Conservation (phyloP, 352 stramenopile species). For the Thalassiosira pacifica region DNA sequence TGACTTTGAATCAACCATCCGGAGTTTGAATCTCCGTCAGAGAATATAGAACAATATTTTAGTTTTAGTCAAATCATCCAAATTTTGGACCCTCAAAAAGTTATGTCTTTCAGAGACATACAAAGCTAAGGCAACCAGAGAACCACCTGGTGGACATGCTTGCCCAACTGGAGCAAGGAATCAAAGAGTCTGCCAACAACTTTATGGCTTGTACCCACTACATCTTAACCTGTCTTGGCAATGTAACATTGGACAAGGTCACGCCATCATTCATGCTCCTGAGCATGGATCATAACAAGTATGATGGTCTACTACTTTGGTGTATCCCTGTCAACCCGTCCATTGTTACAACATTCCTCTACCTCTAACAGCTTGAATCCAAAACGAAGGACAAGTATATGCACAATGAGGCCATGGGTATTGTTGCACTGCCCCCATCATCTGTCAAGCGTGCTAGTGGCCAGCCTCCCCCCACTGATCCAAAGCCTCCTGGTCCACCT, state of each 20-base stretch:
- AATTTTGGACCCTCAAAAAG: too few species aligned
- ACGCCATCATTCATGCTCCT: background rate
- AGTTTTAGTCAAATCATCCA: too few species aligned
- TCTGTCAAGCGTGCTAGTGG: background rate
- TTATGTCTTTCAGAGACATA: too few species aligned
- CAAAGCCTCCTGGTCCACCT: too few species aligned
- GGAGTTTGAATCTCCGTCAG: slow-evolving; percentile 87
- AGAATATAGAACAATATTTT: too few species aligned
- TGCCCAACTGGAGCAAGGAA: background rate
- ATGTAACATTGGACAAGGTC: background rate
- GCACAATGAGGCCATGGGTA: background rate
- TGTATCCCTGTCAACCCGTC: background rate
- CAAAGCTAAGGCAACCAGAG: too few species aligned
- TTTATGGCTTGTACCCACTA: background rate
- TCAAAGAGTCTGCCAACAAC: background rate
- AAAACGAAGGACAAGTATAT: background rate
- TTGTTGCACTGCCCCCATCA: background rate
- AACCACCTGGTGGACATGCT: background rate
- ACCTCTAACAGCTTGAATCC: background rate
- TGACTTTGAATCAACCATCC: slow-evolving; percentile 91
- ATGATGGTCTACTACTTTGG: background rate
- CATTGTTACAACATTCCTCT: background rate
- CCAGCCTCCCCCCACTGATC: background rate
- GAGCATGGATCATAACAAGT: background rate
- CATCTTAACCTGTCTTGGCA: background rate